Percentiles rank a stretch among this genome's conserved stretches.
Evolutionary conservation across 176 grass and related monocot genomes (phyloP).

Genomic region (Carex scoparia): DNA sequence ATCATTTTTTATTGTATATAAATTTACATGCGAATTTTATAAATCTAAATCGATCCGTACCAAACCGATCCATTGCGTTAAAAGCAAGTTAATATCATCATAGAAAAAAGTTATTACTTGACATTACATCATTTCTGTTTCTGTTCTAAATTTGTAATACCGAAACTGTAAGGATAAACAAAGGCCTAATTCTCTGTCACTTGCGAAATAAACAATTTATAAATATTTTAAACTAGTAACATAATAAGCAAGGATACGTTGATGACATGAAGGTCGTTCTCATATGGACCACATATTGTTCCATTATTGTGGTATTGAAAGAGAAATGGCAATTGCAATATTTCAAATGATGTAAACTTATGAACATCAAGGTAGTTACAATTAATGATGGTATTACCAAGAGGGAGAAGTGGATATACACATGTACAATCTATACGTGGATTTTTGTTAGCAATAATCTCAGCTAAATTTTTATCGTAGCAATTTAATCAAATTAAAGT

Average conservation of each 20-base stretch:
- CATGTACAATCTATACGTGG: not conserved
- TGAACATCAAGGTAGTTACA: conserved; percentile 27
- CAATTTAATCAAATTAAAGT: not conserved
- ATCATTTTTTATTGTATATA: too few relatives aligned
- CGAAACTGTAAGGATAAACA: not conserved
- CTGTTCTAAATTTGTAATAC: not conserved
- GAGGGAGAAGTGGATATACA: conserved; percentile 1
- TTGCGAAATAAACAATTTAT: not conserved
- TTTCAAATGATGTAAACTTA: conserved; percentile 25
- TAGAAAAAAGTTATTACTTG: conserved; percentile 8
- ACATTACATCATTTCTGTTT: conserved; percentile 1
- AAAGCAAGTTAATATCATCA: not conserved
- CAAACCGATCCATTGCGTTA: too few relatives aligned
- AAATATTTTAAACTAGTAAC: not conserved
- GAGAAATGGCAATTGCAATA: conserved; percentile 11
- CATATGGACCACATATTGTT: conserved; percentile 18
- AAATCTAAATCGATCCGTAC: too few relatives aligned
- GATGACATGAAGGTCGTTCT: conserved; percentile 20
- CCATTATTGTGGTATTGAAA: conserved; percentile 28
- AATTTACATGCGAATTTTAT: too few relatives aligned
- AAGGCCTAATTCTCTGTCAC: not conserved
- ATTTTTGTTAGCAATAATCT: not conserved
- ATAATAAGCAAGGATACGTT: conserved; percentile 23
- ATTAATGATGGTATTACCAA: conserved; percentile 18
- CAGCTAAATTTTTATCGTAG: not conserved